Percentiles rank a stretch among this genome's conserved stretches.
Conservation (phyloP, 2,329 filamentous ascomycete genomes). For the Neocatenulostroma microsporum region DNA sequence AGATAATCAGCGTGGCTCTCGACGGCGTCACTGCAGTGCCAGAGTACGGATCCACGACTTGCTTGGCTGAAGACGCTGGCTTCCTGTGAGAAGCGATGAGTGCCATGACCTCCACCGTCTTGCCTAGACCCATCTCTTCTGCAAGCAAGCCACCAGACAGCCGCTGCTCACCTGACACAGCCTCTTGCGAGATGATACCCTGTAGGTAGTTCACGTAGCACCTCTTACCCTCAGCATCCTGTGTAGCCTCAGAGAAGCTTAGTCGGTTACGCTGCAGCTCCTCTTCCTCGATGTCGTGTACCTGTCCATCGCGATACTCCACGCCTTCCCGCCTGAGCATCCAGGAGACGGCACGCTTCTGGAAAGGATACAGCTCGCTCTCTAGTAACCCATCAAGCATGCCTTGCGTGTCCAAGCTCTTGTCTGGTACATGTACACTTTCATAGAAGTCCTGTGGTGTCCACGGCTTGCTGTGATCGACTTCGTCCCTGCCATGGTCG, state of each 20-base stretch:
- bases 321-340: constrained; percentile 59
- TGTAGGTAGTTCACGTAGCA: constrained; percentile 58
- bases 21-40: constrained; percentile 43
- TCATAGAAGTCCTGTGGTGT: constrained; percentile 59
- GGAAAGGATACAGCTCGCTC: constrained; percentile 58
- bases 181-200: constrained; percentile 41
- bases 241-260: constrained; percentile 16
- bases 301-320: constrained; percentile 31
- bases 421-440: constrained; percentile 55
- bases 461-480: constrained; percentile 30
- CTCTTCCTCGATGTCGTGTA: background rate
- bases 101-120: constrained; percentile 67
- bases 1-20: constrained; percentile 55
- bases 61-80: constrained; percentile 20
- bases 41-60: constrained; percentile 32
- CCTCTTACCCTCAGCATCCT: constrained; percentile 40
- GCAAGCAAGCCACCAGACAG: constrained; percentile 58
- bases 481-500: constrained; percentile 14
- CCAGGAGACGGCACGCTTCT: constrained; percentile 63
- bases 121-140: constrained; percentile 78
- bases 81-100: constrained; percentile 59
- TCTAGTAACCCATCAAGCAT: constrained; percentile 18
- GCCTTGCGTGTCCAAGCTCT: constrained; percentile 22
- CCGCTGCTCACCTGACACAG: constrained; percentile 33
- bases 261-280: background rate